Percentiles rank a stretch among this genome's conserved stretches.
These are phyloP conservation scores for Ramalina peruviana DNA, from an alignment of 495 filamentous ascomycete genomes.

Conservation along the genomic window DNA sequence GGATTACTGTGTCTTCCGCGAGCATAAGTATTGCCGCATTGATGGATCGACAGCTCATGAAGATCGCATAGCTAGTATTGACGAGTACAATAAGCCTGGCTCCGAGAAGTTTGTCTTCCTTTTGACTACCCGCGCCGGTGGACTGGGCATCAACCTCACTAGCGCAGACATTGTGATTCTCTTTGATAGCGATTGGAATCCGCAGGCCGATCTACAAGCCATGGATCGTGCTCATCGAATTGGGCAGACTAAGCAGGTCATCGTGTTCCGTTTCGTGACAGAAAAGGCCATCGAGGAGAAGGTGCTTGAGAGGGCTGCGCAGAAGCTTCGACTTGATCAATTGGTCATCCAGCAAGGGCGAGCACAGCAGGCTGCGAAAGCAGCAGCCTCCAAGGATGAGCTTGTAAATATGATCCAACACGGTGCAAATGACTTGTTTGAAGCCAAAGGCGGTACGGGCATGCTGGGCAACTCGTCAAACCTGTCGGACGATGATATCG, in stretches of 20 bases:
- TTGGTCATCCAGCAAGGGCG: constrained; percentile 99
- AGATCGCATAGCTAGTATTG: constrained; percentile 93
- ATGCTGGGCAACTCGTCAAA: constrained; percentile 40
- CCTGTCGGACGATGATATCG: constrained; percentile 76
- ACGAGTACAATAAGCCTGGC: constrained; percentile 90
- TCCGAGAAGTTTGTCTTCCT: constrained; percentile 98
- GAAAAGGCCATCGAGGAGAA: constrained; percentile 98
- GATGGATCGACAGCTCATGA: constrained; percentile 96
- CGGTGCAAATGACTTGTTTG: constrained; percentile 87
- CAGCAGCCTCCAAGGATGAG: constrained; percentile 85
- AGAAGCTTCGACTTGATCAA: constrained; percentile 93
- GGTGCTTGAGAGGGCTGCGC: constrained; percentile 90
- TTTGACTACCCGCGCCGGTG: constrained; percentile 91
- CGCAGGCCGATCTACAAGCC: constrained; percentile 93
- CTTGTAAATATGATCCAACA: constrained; percentile 97
- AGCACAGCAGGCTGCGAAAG: constrained; percentile 79
- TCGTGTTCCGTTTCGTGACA: constrained; percentile 91
- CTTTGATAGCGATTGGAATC: constrained; percentile 99
- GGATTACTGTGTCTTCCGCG: constrained; percentile 92
- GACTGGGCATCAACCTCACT: constrained; percentile 96
- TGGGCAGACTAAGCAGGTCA: constrained; percentile 94
- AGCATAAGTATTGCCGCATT: constrained; percentile 93
- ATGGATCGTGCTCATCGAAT: constrained; percentile 99
- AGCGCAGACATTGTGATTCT: constrained; percentile 91
- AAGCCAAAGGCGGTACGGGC: constrained; percentile 46